Base-by-base conservation (phyloP, 768 basidiomycete genomes). In the Russula earlei region DNA sequence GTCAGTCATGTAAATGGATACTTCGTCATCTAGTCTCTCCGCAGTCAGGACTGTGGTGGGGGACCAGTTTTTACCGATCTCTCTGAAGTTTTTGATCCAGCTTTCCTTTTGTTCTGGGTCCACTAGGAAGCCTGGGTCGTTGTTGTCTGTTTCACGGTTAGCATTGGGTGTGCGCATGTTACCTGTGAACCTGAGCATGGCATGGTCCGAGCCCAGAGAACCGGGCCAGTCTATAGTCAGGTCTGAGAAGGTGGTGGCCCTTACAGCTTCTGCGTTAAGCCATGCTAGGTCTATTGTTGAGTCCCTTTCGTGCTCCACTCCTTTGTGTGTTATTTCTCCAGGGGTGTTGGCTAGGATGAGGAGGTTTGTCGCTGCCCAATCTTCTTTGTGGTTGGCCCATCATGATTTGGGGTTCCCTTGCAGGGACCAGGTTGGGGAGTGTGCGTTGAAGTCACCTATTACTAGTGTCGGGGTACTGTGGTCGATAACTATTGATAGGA, bases 61-160 rank as follows among this genome's bases (percentile, higher is more conserved):
- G n/a, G n/a, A n/a, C n/a, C n/a, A n/a, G n/a, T n/a, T n/a, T n/a
- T n/a, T n/a, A n/a, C n/a, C n/a, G n/a, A n/a, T n/a, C n/a, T n/a
- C n/a, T 5, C 11, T 29, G 9, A 45, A 45, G 7, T 15, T 27
- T 3, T 10, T 17, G 2, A 5, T 11, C 44, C 44, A 45, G 0
- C 31, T n/a, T 5, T 45, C 44, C 2, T 8, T 1, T 11, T 19
- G 10, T 0, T 47, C 31, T 5, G 31, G 45, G 27, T 47, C 29
- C 0, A 47, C 7, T 0, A 47, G 10, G 29, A 47, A 47, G 10
- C 45, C 45, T 2, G 19, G 15, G 0, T 3, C 5, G 3, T 2
- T 5, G 9, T 12, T 1, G 4, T 19, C n/a, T 0, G 4, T 4
- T 31, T 5, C 7, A 10, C 10, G 29, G 9, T 8, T 0, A 0